These are phyloP conservation scores for Delitschia confertaspora DNA, from an alignment of 495 filamentous ascomycete genomes.

Conservation along the genomic window DNA sequence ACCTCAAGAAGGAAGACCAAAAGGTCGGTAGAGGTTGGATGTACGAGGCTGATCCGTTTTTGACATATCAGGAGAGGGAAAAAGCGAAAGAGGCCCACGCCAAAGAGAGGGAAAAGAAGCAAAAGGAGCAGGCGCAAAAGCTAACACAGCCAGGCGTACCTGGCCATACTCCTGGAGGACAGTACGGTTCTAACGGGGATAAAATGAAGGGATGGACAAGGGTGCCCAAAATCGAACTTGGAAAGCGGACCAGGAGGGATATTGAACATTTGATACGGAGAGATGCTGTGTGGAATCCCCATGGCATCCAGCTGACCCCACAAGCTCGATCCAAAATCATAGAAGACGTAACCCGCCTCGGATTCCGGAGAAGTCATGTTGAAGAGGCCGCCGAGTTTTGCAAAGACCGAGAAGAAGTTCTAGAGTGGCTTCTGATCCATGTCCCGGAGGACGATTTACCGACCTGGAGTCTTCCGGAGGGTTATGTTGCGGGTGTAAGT, in stretches of 20 bases:
- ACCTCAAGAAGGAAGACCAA: slow-evolving; percentile 66
- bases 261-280: slow-evolving; percentile 70
- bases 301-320: slow-evolving; percentile 54
- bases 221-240: slow-evolving; percentile 89
- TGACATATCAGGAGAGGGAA: slow-evolving; percentile 66
- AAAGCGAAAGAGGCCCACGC: slow-evolving; percentile 59
- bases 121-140: slow-evolving; percentile 31
- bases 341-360: slow-evolving; percentile 63
- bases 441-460: slow-evolving; percentile 95
- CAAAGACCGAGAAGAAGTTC: slow-evolving; percentile 83
- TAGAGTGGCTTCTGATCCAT: slow-evolving; percentile 91
- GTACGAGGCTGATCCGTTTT: slow-evolving; percentile 93
- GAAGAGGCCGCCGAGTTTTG: slow-evolving; percentile 81
- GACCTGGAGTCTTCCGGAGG: slow-evolving; percentile 78
- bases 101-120: slow-evolving; percentile 50
- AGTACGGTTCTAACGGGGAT: slow-evolving; percentile 2
- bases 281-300: slow-evolving; percentile 78
- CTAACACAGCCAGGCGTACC: slow-evolving; percentile 15
- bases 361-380: slow-evolving; percentile 78
- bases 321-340: slow-evolving; percentile 51
- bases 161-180: neutral
- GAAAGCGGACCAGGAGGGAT: slow-evolving; percentile 59
- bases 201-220: slow-evolving; percentile 67
- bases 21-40: slow-evolving; percentile 75
- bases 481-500: slow-evolving; percentile 77